Conservation (phyloP, 495 filamentous ascomycete genomes). For the Chaetomium fimeti region DNA sequence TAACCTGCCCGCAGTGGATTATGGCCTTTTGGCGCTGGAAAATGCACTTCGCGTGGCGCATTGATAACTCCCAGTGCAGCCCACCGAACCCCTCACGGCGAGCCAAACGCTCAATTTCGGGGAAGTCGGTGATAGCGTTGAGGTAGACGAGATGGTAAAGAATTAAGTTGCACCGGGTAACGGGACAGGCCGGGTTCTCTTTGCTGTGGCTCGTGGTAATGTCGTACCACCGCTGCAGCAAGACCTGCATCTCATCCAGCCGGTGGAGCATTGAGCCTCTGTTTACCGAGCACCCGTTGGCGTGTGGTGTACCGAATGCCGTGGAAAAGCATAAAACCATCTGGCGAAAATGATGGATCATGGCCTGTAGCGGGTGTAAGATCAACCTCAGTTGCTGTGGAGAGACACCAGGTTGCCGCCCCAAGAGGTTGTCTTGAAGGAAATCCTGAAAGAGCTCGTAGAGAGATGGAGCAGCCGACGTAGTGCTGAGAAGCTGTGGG, state of each 20-base stretch:
- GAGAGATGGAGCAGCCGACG: conserved; percentile 50
- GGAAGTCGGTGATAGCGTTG: conserved; percentile 58
- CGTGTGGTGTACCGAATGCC: conserved; percentile 33
- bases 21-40: conserved; percentile 55
- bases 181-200: conserved; percentile 38
- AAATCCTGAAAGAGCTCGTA: conserved; percentile 58
- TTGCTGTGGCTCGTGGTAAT: conserved; percentile 44
- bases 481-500: conserved; percentile 40
- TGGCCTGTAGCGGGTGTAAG: conserved; percentile 53
- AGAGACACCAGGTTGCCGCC: conserved; percentile 38
- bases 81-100: conserved; percentile 52
- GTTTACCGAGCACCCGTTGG: conserved; percentile 42
- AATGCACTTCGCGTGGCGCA: conserved; percentile 53
- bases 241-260: conserved; percentile 54
- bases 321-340: conserved; percentile 50
- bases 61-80: conserved; percentile 47
- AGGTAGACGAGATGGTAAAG: conserved; percentile 64
- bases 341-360: conserved; percentile 50
- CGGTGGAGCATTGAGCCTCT: conserved; percentile 51
- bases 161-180: conserved; percentile 55
- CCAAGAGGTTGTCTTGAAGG: conserved; percentile 45
- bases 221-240: conserved; percentile 59
- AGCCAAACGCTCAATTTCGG: conserved; percentile 58
- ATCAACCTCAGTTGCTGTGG: conserved; percentile 52
- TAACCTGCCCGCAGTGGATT: conserved; percentile 60